Conservation (phyloP, 1,284 basidiomycete genomes). For the Boletus calvinii region DNA sequence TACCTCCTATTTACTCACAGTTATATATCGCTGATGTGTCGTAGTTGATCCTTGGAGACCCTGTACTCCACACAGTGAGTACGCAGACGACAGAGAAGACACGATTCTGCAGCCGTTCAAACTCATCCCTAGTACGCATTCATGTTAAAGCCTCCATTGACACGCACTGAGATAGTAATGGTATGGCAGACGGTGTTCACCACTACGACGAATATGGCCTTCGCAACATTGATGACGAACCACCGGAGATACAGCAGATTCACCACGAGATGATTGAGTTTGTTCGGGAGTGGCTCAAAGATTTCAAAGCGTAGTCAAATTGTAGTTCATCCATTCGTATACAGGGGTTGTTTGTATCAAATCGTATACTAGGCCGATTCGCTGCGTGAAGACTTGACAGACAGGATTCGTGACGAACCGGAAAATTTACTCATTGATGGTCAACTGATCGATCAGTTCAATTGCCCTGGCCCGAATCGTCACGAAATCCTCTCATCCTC, state of each 20-base stretch:
- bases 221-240: slow-evolving; percentile 64
- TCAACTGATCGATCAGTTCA: neutral
- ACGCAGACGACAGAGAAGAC: slow-evolving; percentile 69
- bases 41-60: slow-evolving; percentile 89
- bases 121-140: slow-evolving; percentile 73
- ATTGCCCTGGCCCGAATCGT: neutral
- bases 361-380: neutral
- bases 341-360: neutral
- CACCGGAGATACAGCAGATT: slow-evolving; percentile 75
- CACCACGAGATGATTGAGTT: slow-evolving; percentile 82
- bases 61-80: slow-evolving; percentile 80
- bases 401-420: neutral
- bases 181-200: slow-evolving; percentile 70
- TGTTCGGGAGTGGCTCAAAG: slow-evolving; percentile 79
- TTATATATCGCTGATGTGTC: slow-evolving; percentile 3
- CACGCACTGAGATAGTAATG: slow-evolving; percentile 1
- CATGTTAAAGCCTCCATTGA: neutral
- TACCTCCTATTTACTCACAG: neutral
- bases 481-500: neutral
- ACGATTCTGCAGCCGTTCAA: slow-evolving; percentile 81
- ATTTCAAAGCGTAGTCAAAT: slow-evolving; percentile 40
- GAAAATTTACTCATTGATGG: neutral
- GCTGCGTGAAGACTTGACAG: neutral
- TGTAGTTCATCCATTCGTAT: neutral
- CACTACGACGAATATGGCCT: slow-evolving; percentile 91